Base-by-base conservation (phyloP, 208 protist genomes). In the Crithidia fasciculata region DNA sequence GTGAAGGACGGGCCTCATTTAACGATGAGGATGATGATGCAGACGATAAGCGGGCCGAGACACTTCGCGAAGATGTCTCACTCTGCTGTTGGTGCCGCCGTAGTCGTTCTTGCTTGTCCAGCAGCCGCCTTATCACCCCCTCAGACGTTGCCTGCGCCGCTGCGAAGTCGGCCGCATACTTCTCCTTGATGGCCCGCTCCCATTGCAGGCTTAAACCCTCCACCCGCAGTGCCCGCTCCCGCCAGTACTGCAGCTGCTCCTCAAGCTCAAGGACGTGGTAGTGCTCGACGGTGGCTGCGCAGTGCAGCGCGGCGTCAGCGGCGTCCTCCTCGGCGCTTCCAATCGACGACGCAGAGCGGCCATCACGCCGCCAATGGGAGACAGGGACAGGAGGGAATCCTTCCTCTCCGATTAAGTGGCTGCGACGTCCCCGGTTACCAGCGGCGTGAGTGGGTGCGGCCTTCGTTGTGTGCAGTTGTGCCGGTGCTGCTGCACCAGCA, bases 181-280 rank as follows among this genome's bases (percentile, higher is more conserved):
- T 66, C 9, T 58, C 39, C 40, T 74, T 71, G 3, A 74, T 61
- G 28, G 47, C 36, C 0, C 68, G 67, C 41, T 74, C 68, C 1
- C 68, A 28, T 19, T 45, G 67, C 40, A 74, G 55, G 9, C 36
- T 63, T 7, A 47, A 54, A 8, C 62, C 43, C 69, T 73, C 74
- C 36, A 63, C 54, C 37, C 55, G 18, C 53, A 80, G 55, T 8
- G 74, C 74, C 12, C 62, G 74, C 59, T 74, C 45, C 61, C 74
- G 68, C 74, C 74, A 80, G 50, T 74, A 74, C 28, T 65, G 68
- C 54, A 80, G 68, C 68, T 74, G 67, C 19, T 80, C 74, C 50
- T 80, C 74, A 13, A 80, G 44, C 47, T 80, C 74, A 9, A 69
- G 36, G 15, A 80, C 37, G 63, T 74, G 74, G 49, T 80, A 74